Conservation (phyloP, 1,284 basidiomycete species). For the Cryptococcus sp. region DNA sequence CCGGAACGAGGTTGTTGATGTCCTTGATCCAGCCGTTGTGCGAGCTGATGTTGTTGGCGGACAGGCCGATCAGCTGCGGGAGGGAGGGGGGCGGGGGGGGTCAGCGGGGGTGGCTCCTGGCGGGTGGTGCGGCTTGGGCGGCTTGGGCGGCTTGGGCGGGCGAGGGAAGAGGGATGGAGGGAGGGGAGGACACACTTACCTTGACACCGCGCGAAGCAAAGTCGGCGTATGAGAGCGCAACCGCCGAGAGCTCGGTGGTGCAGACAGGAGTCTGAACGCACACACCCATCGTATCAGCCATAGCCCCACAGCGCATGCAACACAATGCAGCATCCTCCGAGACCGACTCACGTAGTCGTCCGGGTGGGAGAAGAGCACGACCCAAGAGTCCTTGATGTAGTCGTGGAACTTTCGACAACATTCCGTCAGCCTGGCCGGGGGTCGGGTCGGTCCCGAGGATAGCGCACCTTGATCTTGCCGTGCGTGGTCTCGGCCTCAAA, state of each 20-base stretch:
- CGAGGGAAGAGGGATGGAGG: neutral
- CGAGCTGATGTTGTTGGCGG: conserved; percentile 81
- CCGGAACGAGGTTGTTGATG: conserved; percentile 67
- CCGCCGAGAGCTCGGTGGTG: conserved; percentile 96
- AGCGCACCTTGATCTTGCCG: conserved; percentile 32
- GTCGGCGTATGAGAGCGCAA: conserved; percentile 78
- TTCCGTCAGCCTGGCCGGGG: conserved; percentile 4
- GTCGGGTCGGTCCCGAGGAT: neutral
- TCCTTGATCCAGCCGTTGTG: conserved; percentile 91
- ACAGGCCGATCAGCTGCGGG: conserved; percentile 71
- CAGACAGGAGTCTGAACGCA: conserved; percentile 57
- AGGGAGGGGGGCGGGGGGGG: neutral
- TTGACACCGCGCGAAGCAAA: conserved; percentile 87
- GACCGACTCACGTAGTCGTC: conserved; percentile 55
- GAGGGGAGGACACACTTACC: conserved; percentile 40
- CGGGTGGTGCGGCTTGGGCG: neutral
- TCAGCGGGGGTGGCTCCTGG: neutral
- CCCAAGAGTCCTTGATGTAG: conserved; percentile 86
- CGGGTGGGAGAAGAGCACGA: conserved; percentile 88
- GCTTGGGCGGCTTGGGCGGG: neutral
- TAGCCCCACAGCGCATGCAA: no score
- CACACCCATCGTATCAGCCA: neutral
- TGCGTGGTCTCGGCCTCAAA: conserved; percentile 67
- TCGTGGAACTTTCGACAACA: conserved; percentile 72
- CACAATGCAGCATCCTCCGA: no score